Base-by-base conservation (phyloP, 2,329 filamentous ascomycete species). In the Alternaria ethzedia region DNA sequence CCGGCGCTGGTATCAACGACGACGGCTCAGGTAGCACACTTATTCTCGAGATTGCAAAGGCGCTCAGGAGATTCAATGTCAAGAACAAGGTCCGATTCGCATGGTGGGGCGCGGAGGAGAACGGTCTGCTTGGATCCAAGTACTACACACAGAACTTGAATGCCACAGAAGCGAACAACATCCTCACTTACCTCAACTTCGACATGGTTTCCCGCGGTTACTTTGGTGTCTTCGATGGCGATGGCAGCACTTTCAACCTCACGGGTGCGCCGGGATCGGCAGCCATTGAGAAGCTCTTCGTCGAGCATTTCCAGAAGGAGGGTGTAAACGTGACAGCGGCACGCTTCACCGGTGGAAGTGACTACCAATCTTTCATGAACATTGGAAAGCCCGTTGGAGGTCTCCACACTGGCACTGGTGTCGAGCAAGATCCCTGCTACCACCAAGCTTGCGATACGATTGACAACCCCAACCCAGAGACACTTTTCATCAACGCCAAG, bases 181-280 rank as follows among this genome's bases (percentile, higher is more conserved):
- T 82, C 55, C 74, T 80, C 12, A 72, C 79, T 1, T 81, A 82
- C 63, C 75, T 82, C 9, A 81, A 82, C 75, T 82, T 82, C 69
- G 80, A 82, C 68, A 82, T 82, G 80, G 77, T 81, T 0, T 77
- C 75, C 21, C 75, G 77, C 41, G 79, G 76, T 10, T 77, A 80
- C 68, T 79, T 78, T 63, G 78, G 76, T 12, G 77, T 81, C 45
- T 81, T 81, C 52, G 79, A 81, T 54, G 79, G 79, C 11, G 78
- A 81, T 54, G 79, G 79, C 12, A 75, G 71, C 57, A 72, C 71
- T 1, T 75, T 74, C 61, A 77, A 78, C 50, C 70, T 79, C 7
- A 70, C 69, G 7, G 79, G 78, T 6, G 71, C 78, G 1, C 66
- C 74, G 0, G 79, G 79, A 9, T 79, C 76, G 5, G 77, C 71